phyloP scores from a whole-genome alignment of 2,329 filamentous ascomycete genomes.

The Aspergillus tamarii region DNA sequence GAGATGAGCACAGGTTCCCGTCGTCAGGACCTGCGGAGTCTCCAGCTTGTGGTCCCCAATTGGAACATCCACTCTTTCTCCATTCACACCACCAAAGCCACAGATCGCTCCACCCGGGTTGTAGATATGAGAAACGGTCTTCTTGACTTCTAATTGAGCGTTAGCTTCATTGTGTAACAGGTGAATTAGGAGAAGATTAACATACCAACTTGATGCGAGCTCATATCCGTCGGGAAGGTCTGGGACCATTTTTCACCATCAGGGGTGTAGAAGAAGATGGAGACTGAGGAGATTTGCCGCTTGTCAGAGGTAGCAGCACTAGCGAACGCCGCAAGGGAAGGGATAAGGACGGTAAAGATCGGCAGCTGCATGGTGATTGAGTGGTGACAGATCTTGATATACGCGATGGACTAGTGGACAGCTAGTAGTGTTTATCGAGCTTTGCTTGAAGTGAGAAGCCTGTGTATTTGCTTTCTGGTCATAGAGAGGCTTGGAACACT shows the following conservation, averaged over 20 bases:
- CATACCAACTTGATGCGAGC: not conserved
- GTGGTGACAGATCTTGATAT: not conserved
- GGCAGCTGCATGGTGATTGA: not conserved
- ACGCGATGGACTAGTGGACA: fast-evolving
- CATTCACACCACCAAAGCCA: not conserved
- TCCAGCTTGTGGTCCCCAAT: conserved; percentile 8
- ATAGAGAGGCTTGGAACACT: not conserved
- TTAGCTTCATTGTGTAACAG: not conserved
- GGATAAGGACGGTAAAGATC: not conserved
- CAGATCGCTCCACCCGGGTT: conserved; percentile 13
- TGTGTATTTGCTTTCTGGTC: not conserved
- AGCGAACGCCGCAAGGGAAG: not conserved
- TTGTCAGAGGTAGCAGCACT: conserved; percentile 1
- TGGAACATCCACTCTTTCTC: not conserved
- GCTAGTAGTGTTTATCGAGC: too few species aligned
- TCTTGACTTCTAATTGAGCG: not conserved
- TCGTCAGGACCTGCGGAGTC: not conserved
- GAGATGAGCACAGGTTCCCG: conserved; percentile 2
- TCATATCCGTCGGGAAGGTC: conserved; percentile 3
- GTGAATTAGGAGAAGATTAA: not conserved
- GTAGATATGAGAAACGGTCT: conserved; percentile 1
- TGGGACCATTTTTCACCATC: not conserved
- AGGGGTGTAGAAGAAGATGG: conserved; percentile 1
- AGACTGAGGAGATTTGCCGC: conserved; percentile 7
- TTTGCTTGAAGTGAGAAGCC: not conserved